These are phyloP conservation scores for Capniomyces stellatus DNA, from an alignment of 371 early-diverging fungal genomes.

Conservation along the genomic window DNA sequence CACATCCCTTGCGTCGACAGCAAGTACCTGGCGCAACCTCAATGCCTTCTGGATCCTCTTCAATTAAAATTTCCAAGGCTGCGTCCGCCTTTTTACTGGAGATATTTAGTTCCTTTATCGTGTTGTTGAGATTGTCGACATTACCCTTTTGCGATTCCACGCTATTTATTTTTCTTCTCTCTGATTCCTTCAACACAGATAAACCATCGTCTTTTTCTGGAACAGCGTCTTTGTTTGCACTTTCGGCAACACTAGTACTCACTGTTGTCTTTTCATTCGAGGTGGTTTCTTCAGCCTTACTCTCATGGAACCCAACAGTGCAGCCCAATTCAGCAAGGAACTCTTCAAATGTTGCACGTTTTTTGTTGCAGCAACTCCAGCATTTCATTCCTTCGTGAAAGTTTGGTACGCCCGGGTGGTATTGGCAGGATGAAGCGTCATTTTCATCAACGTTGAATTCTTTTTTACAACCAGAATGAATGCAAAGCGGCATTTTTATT, in stretches of 20 bases:
- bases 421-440: conserved; percentile 49
- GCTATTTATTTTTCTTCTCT: neutral
- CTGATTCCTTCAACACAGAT: neutral
- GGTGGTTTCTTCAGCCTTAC: conserved; percentile 18
- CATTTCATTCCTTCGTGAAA: conserved; percentile 88
- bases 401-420: conserved; percentile 67
- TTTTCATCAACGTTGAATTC: conserved; percentile 48
- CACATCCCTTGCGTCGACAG: conserved; percentile 77
- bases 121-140: neutral
- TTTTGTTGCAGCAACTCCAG: conserved; percentile 88
- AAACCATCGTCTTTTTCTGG: neutral
- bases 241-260: no score
- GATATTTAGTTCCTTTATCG: neutral
- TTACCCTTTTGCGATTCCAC: neutral
- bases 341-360: conserved; percentile 77
- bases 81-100: no score
- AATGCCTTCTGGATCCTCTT: conserved; percentile 51
- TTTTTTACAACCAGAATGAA: conserved; percentile 68
- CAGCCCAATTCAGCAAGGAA: conserved; percentile 75
- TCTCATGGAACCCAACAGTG: conserved; percentile 41
- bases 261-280: neutral
- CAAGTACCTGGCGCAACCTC: conserved; percentile 44
- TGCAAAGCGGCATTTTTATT: conserved; percentile 29
- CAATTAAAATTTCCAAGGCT: conserved; percentile 31
- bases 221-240: neutral